Evolutionary conservation across 441 rosid genomes (phyloP), one percentile per base, ranked within the genome.

Genomic region (Adansonia madagascariensis): DNA sequence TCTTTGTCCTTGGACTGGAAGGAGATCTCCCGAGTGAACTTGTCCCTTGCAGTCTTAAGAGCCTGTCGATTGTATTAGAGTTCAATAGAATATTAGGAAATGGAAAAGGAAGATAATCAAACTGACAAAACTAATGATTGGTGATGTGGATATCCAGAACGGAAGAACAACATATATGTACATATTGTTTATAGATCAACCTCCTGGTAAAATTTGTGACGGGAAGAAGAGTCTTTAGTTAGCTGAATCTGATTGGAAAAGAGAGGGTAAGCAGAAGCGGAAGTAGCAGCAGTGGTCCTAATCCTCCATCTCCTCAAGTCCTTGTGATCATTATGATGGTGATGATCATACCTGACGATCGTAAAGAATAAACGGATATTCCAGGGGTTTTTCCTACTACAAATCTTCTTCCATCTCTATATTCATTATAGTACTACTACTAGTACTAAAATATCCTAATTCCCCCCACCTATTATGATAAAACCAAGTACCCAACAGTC

Each of bases 311-410:
- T 85, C 83, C 80, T 67, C 85, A 77, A 79, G 85, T 78, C 82
- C 88, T 74, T 85, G 68, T 80, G 84, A 79, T 86, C 87, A 84
- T 83, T 81, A 86, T 80, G 92, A 88, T 79, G 85, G 76, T 86
- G 86, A 84, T 83, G 82, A 87, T 83, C 93, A 89, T 86, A 91
- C 98, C 98, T 94, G 97, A 91, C 85, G 88, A 90, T 87, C 82
- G 89, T 85, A 90, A 92, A 91, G 80, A 88, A 86, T 82, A 90
- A 89, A 86, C 81, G 82, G 82, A 77, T 79, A 80, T 87, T 84
- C 75, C 63, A 71, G 86, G 77, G 81, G 63, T 77, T 84, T 61
- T 79, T 63, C 57, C 78, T 56, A 64, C 86, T 81, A 86, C 77
- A 85, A 85, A 85, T 70, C 80, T 81, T 78, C 76, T 84, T 78